Base-by-base conservation (phyloP, 805 yeast species). In the Kodamaea neixiangensis region DNA sequence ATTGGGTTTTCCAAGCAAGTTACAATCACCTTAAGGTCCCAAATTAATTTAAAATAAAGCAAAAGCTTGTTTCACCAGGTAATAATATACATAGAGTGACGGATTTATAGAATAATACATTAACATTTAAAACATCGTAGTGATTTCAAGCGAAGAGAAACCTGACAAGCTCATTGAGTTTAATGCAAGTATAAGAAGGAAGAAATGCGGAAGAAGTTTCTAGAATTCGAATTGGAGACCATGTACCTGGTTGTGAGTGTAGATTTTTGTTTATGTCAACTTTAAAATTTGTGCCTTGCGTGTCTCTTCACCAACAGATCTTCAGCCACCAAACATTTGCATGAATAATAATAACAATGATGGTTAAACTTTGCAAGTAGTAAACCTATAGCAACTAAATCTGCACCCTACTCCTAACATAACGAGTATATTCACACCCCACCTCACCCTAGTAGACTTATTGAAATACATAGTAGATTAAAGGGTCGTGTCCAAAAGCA, bases 1-100 rank as follows among this genome's bases (percentile, higher is more conserved):
- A 17, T 54, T 66, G 21, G 69, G 69, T 1, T 61, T 50, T 22
- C 56, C 46, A 22, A 39, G 20, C 10, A 41, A 47, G 33, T 21
- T 41, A 17, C 42, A 21, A 18, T 14, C 47, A 22, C 38, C 38
- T 7, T 31, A 44, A 18, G 17, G 14, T n/a, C 17, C 17, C 21
- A 20, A 14, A 14, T 13, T 25, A 25, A 7, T 25, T 25, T 25
- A 25, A 13, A 25, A 25, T 5, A 3, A 25, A 25, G 31, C 31
- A 9, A 7, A 25, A 25, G 31, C 31, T 25, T 25, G 11, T 25
- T 25, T 25, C 11, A 25, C 31, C 31, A 25, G 31, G 31, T 9
- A 25, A 25, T 7, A 25, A 25, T 25, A 25, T 7, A 25, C 10
- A 25, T 25, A 25, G 31, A 25, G 11, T 5, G 31, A 25, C 7